Evolutionary conservation across 108 stramenopile genomes (phyloP).

Genomic region (Hondaea fermentalgiana): DNA sequence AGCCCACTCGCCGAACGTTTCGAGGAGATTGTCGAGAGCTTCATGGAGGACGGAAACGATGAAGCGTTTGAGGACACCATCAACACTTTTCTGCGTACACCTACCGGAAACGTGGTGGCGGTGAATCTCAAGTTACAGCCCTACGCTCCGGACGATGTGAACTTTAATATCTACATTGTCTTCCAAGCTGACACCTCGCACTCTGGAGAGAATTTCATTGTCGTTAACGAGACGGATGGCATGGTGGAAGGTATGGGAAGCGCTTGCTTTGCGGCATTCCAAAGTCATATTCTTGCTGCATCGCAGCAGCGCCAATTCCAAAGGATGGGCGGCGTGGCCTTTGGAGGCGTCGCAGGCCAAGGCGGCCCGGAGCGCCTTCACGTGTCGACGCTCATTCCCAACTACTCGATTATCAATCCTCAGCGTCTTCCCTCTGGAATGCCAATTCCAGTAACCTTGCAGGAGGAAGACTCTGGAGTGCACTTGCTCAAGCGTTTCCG

Average conservation of each 20-base stretch:
- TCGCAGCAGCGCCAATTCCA: not conserved
- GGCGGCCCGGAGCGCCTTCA: not conserved
- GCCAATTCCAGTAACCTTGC: not conserved
- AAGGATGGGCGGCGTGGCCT: not conserved
- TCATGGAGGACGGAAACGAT: not conserved
- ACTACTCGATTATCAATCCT: not conserved
- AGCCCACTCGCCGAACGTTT: not conserved
- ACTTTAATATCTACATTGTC: not conserved
- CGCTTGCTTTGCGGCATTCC: not conserved
- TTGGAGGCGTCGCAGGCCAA: not conserved
- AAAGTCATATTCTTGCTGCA: not conserved
- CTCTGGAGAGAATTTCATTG: not conserved
- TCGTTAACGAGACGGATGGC: not conserved
- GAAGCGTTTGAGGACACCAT: not conserved
- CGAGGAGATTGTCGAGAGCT: not conserved
- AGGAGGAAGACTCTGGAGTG: not conserved
- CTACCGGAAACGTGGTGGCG: not conserved
- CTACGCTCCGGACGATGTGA: not conserved
- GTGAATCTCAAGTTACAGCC: not conserved
- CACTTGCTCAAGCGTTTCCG: not conserved
- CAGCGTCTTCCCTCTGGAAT: not conserved
- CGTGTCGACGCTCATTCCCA: not conserved
- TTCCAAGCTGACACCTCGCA: not conserved
- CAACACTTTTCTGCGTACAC: not conserved
- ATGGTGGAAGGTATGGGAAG: not conserved